phyloP scores from a whole-genome alignment of 352 stramenopile species.

The Phytophthora citricola region DNA sequence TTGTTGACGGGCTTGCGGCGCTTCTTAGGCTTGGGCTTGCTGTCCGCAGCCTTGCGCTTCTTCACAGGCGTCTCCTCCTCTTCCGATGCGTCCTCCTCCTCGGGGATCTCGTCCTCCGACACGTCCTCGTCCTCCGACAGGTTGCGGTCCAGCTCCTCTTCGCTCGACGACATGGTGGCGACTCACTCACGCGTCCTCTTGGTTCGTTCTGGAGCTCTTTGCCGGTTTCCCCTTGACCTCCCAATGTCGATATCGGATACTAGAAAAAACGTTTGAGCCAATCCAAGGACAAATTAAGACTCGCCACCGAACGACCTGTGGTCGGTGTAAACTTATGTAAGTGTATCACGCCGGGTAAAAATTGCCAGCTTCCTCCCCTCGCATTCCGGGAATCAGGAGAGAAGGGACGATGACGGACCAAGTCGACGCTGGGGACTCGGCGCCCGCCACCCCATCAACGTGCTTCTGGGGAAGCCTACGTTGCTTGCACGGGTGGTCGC shows the following conservation, averaged over 20 bases:
- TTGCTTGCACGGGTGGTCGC: constrained; percentile 70
- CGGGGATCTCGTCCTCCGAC: constrained; percentile 78
- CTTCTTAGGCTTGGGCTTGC: constrained; percentile 86
- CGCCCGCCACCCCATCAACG: constrained; percentile 35
- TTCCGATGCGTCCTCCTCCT: constrained; percentile 72
- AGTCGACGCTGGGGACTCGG: constrained; percentile 23
- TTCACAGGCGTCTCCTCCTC: constrained; percentile 67
- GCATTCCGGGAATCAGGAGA: constrained; percentile 41
- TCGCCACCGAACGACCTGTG: constrained; percentile 1
- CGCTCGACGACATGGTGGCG: constrained; percentile 85
- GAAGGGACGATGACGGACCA: constrained; percentile 38
- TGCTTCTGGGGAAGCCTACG: constrained; percentile 57
- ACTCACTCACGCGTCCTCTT: constrained; percentile 17
- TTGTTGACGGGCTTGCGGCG: constrained; percentile 86
- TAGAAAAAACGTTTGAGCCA: constrained; percentile 8
- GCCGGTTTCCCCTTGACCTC: constrained; percentile 15
- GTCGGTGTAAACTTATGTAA: constrained; percentile 15
- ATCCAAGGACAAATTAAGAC: background rate
- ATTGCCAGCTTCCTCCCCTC: constrained; percentile 36
- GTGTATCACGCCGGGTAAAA: constrained; percentile 23
- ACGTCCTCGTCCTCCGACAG: constrained; percentile 82
- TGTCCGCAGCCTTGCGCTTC: constrained; percentile 76
- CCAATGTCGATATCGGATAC: constrained; percentile 21
- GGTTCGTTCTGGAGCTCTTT: constrained; percentile 33
- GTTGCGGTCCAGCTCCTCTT: constrained; percentile 87